Conservation (phyloP, 805 yeast genomes). For the Dipodascopsis uninucleata region DNA sequence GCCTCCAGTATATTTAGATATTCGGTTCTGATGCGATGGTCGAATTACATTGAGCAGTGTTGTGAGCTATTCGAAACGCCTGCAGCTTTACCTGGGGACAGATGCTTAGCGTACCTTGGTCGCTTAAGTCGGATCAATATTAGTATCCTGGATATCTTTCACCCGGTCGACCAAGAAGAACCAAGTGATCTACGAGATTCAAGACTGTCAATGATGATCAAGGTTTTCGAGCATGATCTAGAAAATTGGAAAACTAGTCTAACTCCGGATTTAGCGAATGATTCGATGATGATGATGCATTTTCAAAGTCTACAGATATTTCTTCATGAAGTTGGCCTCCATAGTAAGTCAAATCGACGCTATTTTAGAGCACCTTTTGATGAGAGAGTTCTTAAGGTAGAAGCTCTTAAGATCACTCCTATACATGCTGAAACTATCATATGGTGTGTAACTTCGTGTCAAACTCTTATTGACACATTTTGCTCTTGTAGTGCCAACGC, state of each 20-base stretch:
- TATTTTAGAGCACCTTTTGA: conserved; percentile 14
- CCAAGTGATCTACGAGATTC: conserved; percentile 9
- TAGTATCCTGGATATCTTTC: conserved; percentile 6
- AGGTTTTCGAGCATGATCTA: conserved; percentile 10
- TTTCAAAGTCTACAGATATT: conserved; percentile 13
- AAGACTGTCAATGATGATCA: conserved; percentile 4
- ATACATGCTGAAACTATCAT: conserved; percentile 15
- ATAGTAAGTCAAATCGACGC: conserved; percentile 8
- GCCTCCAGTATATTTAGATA: conserved; percentile 65
- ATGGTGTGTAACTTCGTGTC: conserved; percentile 22
- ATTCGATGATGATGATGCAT: conserved; percentile 5
- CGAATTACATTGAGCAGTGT: conserved; percentile 58
- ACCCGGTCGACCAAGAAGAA: conserved; percentile 4
- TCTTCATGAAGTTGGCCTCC: conserved; percentile 21
- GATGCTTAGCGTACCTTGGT: not conserved
- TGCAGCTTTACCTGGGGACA: conserved; percentile 2
- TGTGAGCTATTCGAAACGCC: conserved; percentile 45
- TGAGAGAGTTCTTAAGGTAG: conserved; percentile 5
- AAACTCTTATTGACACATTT: conserved; percentile 13
- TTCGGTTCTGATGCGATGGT: conserved; percentile 46
- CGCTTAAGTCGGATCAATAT: conserved; percentile 7
- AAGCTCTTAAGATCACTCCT: conserved; percentile 6
- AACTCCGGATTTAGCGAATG: too few relatives aligned
- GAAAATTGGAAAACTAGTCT: conserved; percentile 14
- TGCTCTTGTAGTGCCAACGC: conserved; percentile 2